phyloP scores from a whole-genome alignment of 345 rosid species.

The Pistacia atlantica region DNA sequence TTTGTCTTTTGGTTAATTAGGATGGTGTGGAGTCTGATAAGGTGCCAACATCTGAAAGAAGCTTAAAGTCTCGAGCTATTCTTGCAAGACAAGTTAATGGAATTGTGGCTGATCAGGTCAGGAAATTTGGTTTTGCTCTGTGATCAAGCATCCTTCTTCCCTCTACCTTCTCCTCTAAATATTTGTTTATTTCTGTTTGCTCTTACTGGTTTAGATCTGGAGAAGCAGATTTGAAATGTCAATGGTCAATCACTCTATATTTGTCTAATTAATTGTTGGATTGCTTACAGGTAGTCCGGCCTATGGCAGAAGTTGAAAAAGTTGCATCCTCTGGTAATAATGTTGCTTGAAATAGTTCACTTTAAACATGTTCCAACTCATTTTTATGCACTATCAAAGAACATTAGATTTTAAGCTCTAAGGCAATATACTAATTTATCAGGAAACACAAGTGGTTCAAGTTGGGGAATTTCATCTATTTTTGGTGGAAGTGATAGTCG shows the following conservation, averaged over 20 bases:
- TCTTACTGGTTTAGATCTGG: slow-evolving; percentile 2
- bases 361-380: background rate
- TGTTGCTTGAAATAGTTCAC: background rate
- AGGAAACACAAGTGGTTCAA: slow-evolving; percentile 60
- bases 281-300: slow-evolving; percentile 55
- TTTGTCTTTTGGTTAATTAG: slow-evolving; percentile 34
- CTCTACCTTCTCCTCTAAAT: background rate
- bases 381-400: background rate
- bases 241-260: background rate
- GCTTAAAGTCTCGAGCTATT: slow-evolving; percentile 65
- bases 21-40: slow-evolving; percentile 80
- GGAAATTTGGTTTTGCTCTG: slow-evolving; percentile 24
- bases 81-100: slow-evolving; percentile 92
- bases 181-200: background rate
- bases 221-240: slow-evolving; percentile 12
- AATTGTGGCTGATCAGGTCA: slow-evolving; percentile 81
- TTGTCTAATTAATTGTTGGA: slow-evolving; percentile 14
- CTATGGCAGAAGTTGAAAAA: slow-evolving; percentile 62
- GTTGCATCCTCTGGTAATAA: slow-evolving; percentile 66
- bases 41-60: slow-evolving; percentile 69
- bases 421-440: slow-evolving; percentile 21
- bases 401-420: background rate
- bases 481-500: slow-evolving; percentile 77
- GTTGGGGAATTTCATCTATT: slow-evolving; percentile 92
- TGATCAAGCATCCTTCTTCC: background rate